phyloP scores from a whole-genome alignment of 495 filamentous ascomycete species.

The Rhypophila decipiens region DNA sequence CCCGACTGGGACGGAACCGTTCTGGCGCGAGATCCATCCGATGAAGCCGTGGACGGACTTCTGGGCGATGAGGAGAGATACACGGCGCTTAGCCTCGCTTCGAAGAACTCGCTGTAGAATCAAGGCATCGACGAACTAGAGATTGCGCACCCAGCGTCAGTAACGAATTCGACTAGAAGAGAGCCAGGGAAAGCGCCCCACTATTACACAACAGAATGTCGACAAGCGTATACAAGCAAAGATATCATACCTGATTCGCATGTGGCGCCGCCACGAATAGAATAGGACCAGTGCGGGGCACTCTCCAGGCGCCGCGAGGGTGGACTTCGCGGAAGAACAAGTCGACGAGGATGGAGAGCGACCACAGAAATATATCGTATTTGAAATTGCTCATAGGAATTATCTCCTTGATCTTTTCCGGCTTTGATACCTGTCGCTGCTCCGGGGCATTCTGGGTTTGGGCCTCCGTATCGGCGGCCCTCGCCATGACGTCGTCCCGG shows the following conservation, averaged over 20 bases:
- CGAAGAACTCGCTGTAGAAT: constrained; percentile 86
- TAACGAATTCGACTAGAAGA: background rate
- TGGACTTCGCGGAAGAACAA: constrained; percentile 98
- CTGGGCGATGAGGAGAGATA: constrained; percentile 87
- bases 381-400: constrained; percentile 65
- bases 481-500: constrained; percentile 6
- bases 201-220: background rate
- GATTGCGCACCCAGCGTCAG: no score
- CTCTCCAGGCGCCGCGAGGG: constrained; percentile 87
- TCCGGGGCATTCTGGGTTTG: constrained; percentile 11
- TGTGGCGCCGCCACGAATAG: constrained; percentile 98
- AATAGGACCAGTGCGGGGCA: constrained; percentile 78
- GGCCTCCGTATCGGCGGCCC: constrained; percentile 1
- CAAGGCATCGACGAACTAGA: constrained; percentile 92
- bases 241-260: constrained; percentile 74
- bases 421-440: constrained; percentile 15
- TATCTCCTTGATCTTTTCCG: constrained; percentile 42
- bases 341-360: constrained; percentile 77
- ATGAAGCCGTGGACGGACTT: constrained; percentile 91
- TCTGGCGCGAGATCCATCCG: constrained; percentile 67
- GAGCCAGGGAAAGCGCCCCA: background rate
- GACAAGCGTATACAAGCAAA: background rate
- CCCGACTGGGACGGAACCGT: constrained; percentile 83
- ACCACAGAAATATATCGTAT: constrained; percentile 79
- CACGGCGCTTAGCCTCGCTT: constrained; percentile 77